Evolutionary conservation across 225 moss, liverwort and hornwort genomes (phyloP), one percentile per base, ranked within the genome.

Genomic region (Bryum argenteum): DNA sequence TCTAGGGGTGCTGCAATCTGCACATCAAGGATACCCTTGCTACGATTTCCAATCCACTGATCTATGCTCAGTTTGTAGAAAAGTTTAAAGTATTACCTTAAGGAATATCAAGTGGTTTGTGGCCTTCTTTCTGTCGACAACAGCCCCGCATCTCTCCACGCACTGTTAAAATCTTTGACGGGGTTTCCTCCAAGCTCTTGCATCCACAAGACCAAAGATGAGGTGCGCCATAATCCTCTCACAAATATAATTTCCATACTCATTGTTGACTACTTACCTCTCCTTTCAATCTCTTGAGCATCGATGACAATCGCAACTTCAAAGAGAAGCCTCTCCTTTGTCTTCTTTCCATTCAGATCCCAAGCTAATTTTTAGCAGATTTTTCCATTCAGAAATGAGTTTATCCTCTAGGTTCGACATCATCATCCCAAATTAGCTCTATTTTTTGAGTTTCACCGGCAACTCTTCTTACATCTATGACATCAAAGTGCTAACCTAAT

Each of bases 1-100:
- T 94, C 94, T 45, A 87, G 64, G 4, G 97, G 86, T 64, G 97
- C 97, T 67, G 80, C 94, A 67, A 97, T 62, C 90, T 94, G 60
- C 18, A n/a, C 71, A 65, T 15, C 65, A 51, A 50, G 21, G 44
- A 66, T 19, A 20, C 20, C 2, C 28, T 43, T 3, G 33, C 21
- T 40, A 22, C 3, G 19, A 71, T 16, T 14, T 15, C 11, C 13
- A 15, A 50, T 43, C 51, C 41, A 24, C 20, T 52, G 24, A 19
- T 53, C 52, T 44, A 61, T 33, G 15, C 43, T 44, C 3, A 69
- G 62, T 14, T 73, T 15, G 7, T 10, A 26, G 10, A 9, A 17
- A 8, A 45, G 73, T 37, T 33, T 57, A 37, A 56, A 1, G 17
- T 15, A 44, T 15, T 70, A 85, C 85, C 78, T 85, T 89, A 5